These are phyloP conservation scores for Xylaria longipes DNA, from an alignment of 495 filamentous ascomycete species.

Conservation along the genomic window DNA sequence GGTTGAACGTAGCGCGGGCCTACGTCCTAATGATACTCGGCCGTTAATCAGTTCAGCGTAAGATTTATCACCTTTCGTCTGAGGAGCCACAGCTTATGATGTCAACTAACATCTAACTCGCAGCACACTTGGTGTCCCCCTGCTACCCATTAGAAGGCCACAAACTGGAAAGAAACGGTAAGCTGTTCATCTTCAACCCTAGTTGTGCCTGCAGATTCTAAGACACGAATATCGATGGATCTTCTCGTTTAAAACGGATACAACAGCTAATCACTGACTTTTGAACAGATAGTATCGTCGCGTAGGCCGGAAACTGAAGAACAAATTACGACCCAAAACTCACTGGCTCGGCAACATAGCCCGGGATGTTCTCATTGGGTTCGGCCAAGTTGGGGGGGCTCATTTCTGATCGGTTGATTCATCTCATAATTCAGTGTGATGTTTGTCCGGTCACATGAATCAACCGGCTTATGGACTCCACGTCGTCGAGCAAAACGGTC, in stretches of 20 bases:
- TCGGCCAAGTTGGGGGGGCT: too few species aligned
- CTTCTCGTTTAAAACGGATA: not conserved
- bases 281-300: not conserved
- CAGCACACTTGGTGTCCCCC: not conserved
- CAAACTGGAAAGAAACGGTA: not conserved
- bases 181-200: not conserved
- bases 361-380: not conserved
- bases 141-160: not conserved
- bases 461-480: not conserved
- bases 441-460: not conserved
- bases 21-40: not conserved
- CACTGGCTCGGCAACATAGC: not conserved
- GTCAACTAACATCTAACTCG: not conserved
- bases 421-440: not conserved
- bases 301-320: not conserved
- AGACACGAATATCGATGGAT: not conserved
- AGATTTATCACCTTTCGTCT: not conserved
- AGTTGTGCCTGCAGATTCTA: not conserved
- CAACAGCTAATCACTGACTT: not conserved
- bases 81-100: not conserved
- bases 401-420: not conserved
- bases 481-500: not conserved
- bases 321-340: not conserved
- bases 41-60: not conserved
- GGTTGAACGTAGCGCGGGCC: not conserved